Evolutionary conservation across 106 monocot species (phyloP), one percentile per base, ranked within the genome.

Genomic region (Dioscorea dumetorum): DNA sequence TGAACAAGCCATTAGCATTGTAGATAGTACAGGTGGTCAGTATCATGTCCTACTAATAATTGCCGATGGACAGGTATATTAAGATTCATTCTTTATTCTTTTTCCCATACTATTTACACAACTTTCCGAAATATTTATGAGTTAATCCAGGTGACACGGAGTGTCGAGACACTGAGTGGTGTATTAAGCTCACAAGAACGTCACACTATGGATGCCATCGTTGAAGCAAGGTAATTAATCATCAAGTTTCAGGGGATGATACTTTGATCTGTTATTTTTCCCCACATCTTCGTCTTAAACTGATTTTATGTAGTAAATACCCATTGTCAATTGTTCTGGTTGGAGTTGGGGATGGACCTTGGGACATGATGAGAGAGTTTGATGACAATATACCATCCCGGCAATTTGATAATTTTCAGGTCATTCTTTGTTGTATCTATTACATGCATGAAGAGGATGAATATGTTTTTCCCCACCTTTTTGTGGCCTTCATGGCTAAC

Each of bases 31-130:
- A 51, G 94, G 94, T 50, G 94, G 94, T 70, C 87, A 85, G 52
- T 94, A 87, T 70, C 94, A 94, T 79, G 82, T 94, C 77, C 90
- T 94, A 72, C 77, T 94, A 33, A 82, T 94, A 67, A 87, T 94
- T 67, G 93, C 93, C 50, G 94, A 94, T 82, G 94, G 94, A 24
- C 94, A 94, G 87, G 93, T 88, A 18, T 24, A 67, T 60, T 5
- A 17, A 48, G 15, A 66, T 66, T 14, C 22, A 48, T 11, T 12
- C n/a, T 22, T 18, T 8, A 19, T 7, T 5, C 31, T 53, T 62
- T 62, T 33, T 33, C 3, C 1, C 16, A 32, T 62, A 9, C 2
- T 62, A 31, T 62, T 15, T 60, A 7, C n/a, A 23, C 12, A 20
- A 60, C 4, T 23, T 60, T 60, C 23, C 24, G 10, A 12, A 12